Evolutionary conservation across 2,329 filamentous ascomycete genomes (phyloP).

Genomic region (Daldinia sp.): DNA sequence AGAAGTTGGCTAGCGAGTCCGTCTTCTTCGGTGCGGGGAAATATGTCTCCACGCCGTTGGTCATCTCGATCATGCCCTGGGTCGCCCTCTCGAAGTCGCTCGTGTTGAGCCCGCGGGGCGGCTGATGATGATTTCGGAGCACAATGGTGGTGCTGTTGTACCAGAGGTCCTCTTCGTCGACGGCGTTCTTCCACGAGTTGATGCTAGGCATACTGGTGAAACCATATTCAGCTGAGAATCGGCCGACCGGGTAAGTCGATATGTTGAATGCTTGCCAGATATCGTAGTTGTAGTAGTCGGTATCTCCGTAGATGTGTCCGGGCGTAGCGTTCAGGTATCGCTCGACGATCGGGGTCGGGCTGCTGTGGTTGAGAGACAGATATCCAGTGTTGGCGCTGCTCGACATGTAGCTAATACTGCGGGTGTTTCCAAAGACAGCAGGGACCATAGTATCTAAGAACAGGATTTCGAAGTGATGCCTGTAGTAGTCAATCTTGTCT

Average conservation of each 20-base stretch:
- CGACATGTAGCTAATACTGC: slow-evolving; percentile 70
- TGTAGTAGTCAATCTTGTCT: slow-evolving; percentile 56
- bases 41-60: slow-evolving; percentile 64
- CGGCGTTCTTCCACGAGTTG: slow-evolving; percentile 67
- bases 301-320: slow-evolving; percentile 69
- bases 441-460: slow-evolving; percentile 68
- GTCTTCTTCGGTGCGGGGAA: slow-evolving; percentile 68
- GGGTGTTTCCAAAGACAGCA: slow-evolving; percentile 68
- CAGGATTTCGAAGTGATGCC: slow-evolving; percentile 67
- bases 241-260: slow-evolving; percentile 66
- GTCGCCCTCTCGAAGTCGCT: slow-evolving; percentile 58
- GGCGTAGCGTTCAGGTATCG: slow-evolving; percentile 66
- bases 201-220: slow-evolving; percentile 72
- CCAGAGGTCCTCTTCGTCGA: slow-evolving; percentile 62
- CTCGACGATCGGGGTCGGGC: slow-evolving; percentile 65
- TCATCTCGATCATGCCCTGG: slow-evolving; percentile 69
- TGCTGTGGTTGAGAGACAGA: slow-evolving; percentile 64
- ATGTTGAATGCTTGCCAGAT: slow-evolving; percentile 64
- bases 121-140: slow-evolving; percentile 71
- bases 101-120: slow-evolving; percentile 61
- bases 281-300: slow-evolving; percentile 71
- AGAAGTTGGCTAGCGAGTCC: slow-evolving; percentile 68
- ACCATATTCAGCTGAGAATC: slow-evolving; percentile 74
- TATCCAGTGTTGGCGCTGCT: slow-evolving; percentile 72
- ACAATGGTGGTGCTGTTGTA: slow-evolving; percentile 69